phyloP scores from a whole-genome alignment of 352 stramenopile species.

The Globisporangium heterothallicum region DNA sequence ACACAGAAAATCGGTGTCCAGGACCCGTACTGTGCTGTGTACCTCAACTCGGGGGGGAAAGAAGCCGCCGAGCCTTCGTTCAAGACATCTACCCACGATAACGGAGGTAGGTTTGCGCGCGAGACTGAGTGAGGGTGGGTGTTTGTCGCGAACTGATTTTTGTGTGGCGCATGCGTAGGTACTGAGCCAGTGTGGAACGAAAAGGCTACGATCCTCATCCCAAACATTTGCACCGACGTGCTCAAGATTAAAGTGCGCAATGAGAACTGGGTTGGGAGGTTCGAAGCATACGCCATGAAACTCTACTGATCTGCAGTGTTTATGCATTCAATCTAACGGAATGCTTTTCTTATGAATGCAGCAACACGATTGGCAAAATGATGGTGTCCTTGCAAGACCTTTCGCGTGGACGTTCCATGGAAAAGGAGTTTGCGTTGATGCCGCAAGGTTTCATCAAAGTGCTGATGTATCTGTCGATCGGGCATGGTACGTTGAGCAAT shows the following conservation, averaged over 20 bases:
- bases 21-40: slow-evolving; percentile 65
- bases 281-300: too few species aligned
- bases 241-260: slow-evolving; percentile 70
- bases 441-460: slow-evolving; percentile 67
- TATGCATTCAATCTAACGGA: too few species aligned
- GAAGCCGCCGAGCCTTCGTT: slow-evolving; percentile 49
- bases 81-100: slow-evolving; percentile 70
- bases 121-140: not conserved
- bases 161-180: slow-evolving; percentile 18
- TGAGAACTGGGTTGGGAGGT: slow-evolving; percentile 81
- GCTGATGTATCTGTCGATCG: slow-evolving; percentile 63
- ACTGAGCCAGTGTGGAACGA: slow-evolving; percentile 67
- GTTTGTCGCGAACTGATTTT: not conserved
- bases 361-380: slow-evolving; percentile 68
- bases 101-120: slow-evolving; percentile 31
- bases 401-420: slow-evolving; percentile 66
- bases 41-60: slow-evolving; percentile 48
- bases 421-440: slow-evolving; percentile 73
- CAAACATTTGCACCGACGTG: slow-evolving; percentile 59
- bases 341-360: too few species aligned
- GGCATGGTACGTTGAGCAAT: slow-evolving; percentile 47
- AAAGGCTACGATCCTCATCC: slow-evolving; percentile 64
- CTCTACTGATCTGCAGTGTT: too few species aligned
- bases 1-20: slow-evolving; percentile 69
- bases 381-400: slow-evolving; percentile 62